These are phyloP conservation scores for Harringtonia lauricola DNA, from an alignment of 2,329 filamentous ascomycete genomes.

Conservation along the genomic window DNA sequence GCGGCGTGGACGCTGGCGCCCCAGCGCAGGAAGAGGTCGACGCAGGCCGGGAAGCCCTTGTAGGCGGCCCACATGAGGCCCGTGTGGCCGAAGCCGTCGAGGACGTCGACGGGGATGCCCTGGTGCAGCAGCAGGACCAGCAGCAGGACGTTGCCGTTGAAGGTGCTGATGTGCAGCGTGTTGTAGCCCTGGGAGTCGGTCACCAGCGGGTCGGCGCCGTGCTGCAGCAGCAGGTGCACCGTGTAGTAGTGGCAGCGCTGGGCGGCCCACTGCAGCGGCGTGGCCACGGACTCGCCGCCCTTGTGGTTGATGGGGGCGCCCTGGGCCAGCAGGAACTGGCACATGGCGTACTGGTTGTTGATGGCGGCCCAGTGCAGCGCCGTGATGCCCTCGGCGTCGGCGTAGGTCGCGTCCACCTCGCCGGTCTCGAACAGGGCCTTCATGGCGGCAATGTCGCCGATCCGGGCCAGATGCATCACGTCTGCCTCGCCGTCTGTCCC, in stretches of 20 bases:
- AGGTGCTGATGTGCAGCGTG: slow-evolving; percentile 90
- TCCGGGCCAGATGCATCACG: slow-evolving; percentile 87
- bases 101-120: slow-evolving; percentile 85
- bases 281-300: slow-evolving; percentile 89
- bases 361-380: slow-evolving; percentile 98
- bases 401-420: slow-evolving; percentile 71
- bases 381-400: slow-evolving; percentile 88
- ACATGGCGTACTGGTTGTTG: slow-evolving; percentile 96
- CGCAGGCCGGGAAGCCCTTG: slow-evolving; percentile 86
- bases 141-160: slow-evolving; percentile 90
- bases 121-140: slow-evolving; percentile 86
- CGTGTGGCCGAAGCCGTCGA: slow-evolving; percentile 84
- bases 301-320: slow-evolving; percentile 91
- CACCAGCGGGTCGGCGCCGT: slow-evolving; percentile 85
- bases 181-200: slow-evolving; percentile 97
- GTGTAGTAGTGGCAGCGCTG: slow-evolving; percentile 96
- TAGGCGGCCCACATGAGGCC: slow-evolving; percentile 98
- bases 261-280: slow-evolving; percentile 91
- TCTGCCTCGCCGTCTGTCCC: slow-evolving; percentile 44
- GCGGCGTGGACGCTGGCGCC: slow-evolving; percentile 84
- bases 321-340: slow-evolving; percentile 77
- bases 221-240: slow-evolving; percentile 80
- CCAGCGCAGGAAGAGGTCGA: slow-evolving; percentile 88
- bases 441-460: slow-evolving; percentile 79
- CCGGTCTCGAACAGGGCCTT: slow-evolving; percentile 80